Conservation (phyloP, 2,329 filamentous ascomycete species). For the Paecilomyces sp. region DNA sequence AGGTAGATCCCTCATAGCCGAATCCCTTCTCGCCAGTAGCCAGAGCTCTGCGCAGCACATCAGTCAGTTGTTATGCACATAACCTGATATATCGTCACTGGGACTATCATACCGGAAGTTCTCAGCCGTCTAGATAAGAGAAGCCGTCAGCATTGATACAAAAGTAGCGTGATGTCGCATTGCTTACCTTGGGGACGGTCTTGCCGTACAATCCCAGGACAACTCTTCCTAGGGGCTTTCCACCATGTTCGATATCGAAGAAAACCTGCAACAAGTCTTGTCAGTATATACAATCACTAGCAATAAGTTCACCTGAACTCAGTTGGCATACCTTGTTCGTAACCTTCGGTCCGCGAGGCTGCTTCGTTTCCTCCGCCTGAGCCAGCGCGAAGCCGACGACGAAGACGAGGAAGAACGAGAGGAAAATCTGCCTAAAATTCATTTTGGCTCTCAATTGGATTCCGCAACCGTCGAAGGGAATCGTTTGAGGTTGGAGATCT, state of each 20-base stretch:
- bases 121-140: constrained; percentile 49
- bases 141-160: not conserved
- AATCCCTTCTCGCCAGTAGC: constrained; percentile 62
- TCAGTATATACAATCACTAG: constrained; percentile 1
- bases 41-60: constrained; percentile 37
- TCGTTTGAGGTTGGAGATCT: not conserved
- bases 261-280: constrained; percentile 43
- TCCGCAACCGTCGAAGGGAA: not conserved
- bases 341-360: constrained; percentile 70
- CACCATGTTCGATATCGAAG: constrained; percentile 59
- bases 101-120: constrained; percentile 49
- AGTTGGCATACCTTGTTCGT: constrained; percentile 65
- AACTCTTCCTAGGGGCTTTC: constrained; percentile 53
- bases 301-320: not conserved
- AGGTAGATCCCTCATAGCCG: constrained; percentile 58
- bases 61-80: constrained; percentile 8
- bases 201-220: constrained; percentile 61
- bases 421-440: constrained; percentile 26
- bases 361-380: constrained; percentile 66
- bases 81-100: not conserved
- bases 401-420: constrained; percentile 69
- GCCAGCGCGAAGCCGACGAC: constrained; percentile 64
- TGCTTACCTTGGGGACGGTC: constrained; percentile 55
- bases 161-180: not conserved
- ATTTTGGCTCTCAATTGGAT: constrained; percentile 17